Evolutionary conservation across 2,329 filamentous ascomycete genomes (phyloP).

Genomic region (Paramyrothecium roridum): DNA sequence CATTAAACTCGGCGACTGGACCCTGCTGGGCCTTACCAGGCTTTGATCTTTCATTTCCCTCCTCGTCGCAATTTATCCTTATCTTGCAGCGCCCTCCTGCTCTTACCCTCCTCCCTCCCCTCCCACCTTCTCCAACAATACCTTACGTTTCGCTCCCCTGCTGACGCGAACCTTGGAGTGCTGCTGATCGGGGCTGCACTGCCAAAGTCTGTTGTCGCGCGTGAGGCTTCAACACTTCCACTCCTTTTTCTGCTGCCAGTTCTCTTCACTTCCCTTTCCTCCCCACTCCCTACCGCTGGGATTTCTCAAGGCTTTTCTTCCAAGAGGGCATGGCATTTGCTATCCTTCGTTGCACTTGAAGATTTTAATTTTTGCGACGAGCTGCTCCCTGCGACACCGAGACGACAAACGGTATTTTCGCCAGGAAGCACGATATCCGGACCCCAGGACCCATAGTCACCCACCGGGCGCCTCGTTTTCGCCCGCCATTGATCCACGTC

Average conservation of each 20-base stretch:
- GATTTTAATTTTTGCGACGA: no score
- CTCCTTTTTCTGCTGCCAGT: background rate
- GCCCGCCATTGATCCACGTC: no score
- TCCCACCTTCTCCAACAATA: background rate
- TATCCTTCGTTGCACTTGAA: background rate
- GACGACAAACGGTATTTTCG: no score
- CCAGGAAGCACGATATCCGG: no score
- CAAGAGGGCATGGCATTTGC: background rate
- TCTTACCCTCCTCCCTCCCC: background rate
- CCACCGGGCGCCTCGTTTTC: no score
- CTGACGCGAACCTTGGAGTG: background rate
- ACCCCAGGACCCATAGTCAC: no score
- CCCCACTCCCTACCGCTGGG: background rate
- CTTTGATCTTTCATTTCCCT: background rate
- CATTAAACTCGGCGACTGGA: no score
- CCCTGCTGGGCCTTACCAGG: no score
- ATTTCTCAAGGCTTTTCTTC: background rate
- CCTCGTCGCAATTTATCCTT: background rate
- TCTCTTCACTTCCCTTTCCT: background rate
- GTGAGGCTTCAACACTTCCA: constrained; percentile 4
- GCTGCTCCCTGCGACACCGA: no score
- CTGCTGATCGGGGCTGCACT: background rate
- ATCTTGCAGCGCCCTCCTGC: background rate
- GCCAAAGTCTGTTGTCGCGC: background rate
- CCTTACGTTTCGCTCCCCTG: background rate